Evolutionary conservation across 805 yeast species (phyloP).

Genomic region (Myxozyma geophila): DNA sequence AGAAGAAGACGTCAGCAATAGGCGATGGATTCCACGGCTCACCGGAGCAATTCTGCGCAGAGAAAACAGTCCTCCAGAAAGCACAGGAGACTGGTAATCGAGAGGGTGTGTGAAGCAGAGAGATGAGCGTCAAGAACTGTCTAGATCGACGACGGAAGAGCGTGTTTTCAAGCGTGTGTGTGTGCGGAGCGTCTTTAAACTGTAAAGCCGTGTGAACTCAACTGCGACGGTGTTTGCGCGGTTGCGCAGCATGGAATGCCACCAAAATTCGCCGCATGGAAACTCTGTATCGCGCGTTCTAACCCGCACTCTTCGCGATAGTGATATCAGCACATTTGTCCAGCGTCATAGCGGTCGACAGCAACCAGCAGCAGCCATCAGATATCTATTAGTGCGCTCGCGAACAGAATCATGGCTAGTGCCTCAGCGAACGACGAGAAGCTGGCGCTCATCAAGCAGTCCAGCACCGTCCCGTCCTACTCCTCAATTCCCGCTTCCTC

Average conservation of each 20-base stretch:
- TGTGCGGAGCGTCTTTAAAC: background rate
- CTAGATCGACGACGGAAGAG: background rate
- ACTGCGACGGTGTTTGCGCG: background rate
- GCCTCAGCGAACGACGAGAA: background rate
- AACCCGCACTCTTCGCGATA: too few species aligned
- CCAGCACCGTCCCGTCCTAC: constrained; percentile 13
- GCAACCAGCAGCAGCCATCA: background rate
- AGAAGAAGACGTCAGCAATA: background rate
- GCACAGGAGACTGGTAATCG: background rate
- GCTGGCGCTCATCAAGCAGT: background rate
- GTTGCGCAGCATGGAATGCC: background rate
- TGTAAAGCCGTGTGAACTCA: too few species aligned
- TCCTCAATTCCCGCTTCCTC: constrained; percentile 13
- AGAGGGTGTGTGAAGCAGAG: too few species aligned
- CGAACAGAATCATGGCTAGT: background rate
- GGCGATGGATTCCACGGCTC: background rate
- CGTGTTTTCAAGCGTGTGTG: background rate
- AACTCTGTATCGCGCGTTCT: too few species aligned
- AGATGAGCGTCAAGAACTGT: background rate
- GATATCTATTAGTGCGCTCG: too few species aligned
- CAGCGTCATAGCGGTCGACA: background rate
- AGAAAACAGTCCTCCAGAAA: background rate
- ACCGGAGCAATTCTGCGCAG: too few species aligned
- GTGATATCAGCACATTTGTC: too few species aligned
- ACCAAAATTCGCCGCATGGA: too few species aligned